These are phyloP conservation scores for Auriscalpium microsporum DNA, from an alignment of 768 basidiomycete species.

Conservation along the genomic window DNA sequence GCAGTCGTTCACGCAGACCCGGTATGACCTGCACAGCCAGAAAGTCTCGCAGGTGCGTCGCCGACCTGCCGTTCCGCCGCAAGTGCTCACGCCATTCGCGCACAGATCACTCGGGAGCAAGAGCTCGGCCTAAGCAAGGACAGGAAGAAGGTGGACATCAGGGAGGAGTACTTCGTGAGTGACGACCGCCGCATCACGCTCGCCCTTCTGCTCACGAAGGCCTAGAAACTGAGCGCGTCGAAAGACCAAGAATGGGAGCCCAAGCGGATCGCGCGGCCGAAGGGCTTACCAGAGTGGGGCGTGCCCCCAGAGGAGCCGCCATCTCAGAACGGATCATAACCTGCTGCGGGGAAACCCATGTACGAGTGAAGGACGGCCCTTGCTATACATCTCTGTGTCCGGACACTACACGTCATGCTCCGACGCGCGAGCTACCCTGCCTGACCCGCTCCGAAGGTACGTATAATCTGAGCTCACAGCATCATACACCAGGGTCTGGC, in stretches of 20 bases:
- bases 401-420: too few relatives aligned
- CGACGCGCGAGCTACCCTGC: too few relatives aligned
- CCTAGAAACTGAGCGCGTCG: slow-evolving; percentile 55
- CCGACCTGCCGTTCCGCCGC: not conserved
- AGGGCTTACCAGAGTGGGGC: slow-evolving; percentile 92
- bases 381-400: too few relatives aligned
- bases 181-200: not conserved
- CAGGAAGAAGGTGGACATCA: slow-evolving; percentile 80
- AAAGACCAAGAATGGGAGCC: slow-evolving; percentile 78
- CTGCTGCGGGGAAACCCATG: too few relatives aligned
- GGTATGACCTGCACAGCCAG: slow-evolving; percentile 83
- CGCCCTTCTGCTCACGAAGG: not conserved
- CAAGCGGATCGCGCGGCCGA: slow-evolving; percentile 73
- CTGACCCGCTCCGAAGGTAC: too few relatives aligned
- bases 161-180: slow-evolving; percentile 95
- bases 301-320: slow-evolving; percentile 60
- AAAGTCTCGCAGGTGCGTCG: slow-evolving; percentile 57
- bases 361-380: too few relatives aligned
- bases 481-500: too few relatives aligned
- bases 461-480: too few relatives aligned
- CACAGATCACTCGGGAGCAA: slow-evolving; percentile 66
- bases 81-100: not conserved
- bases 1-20: slow-evolving; percentile 75
- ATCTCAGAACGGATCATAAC: too few relatives aligned
- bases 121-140: slow-evolving; percentile 62